Evolutionary conservation across 23 red algal species (phyloP), one percentile per base, ranked within the genome.

Genomic region (Gracilaria vermiculophylla): DNA sequence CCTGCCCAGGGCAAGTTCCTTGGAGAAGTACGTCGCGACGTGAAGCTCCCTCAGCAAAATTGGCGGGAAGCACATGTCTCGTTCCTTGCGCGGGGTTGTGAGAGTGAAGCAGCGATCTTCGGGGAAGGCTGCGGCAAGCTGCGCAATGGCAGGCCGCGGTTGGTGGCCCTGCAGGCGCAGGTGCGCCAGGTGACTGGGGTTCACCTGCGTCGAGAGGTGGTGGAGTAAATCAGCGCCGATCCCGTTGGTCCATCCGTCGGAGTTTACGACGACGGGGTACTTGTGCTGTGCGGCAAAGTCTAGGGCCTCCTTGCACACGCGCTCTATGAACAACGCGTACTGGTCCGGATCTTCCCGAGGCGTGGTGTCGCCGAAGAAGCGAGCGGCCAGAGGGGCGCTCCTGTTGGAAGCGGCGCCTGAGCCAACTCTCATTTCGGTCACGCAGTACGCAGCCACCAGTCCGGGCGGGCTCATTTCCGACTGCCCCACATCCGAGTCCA

Each of bases 401-500:
- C 52, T 80, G 24, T 80, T 80, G 49, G 51, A 61, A 57, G 76
- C 51, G 2, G 76, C 76, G 0, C 39, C 34, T 57, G 76, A 41
- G 13, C 76, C 76, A 12, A 80, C 24, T 35, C 51, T 42, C 24
- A 61, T 19, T 60, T 80, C 55, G 5, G 31, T 56, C 21, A 80
- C 47, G 58, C 51, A 60, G 14, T 56, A 80, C 7, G 76, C 76
- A 43, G 52, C 36, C 48, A 80, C 76, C 23, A 80, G 51, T 40
- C 76, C 76, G 15, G 76, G 37, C n/a, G 76, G 76, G 27, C 52
- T 60, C 51, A 80, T 56, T 58, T 80, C 76, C 23, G 76, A 61
- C 50, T 80, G 76, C 25, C 76, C 76, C 3, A 80, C 55, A 58
- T 80, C 76, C 6, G 76, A 60, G 25, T 80, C 76, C 36, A 80